Base-by-base conservation (phyloP, 306 rosid species). In the Vachellia pachyceras region DNA sequence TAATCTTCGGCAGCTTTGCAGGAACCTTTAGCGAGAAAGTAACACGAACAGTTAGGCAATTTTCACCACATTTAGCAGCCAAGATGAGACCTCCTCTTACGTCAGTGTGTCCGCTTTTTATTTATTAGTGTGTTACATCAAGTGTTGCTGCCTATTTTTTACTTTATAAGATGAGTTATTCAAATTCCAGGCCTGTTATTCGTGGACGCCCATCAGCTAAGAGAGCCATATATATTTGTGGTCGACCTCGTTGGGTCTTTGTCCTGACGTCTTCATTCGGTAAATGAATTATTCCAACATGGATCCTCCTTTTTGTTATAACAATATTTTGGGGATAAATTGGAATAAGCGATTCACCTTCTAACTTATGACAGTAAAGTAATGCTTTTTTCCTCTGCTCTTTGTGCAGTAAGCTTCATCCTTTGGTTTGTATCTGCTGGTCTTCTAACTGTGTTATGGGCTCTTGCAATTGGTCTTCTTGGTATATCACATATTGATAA, bases 51-150 rank as follows among this genome's bases (percentile, higher is more conserved):
- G 90, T 95, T 63, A 88, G 99, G 77, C 96, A 90, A 45, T 86
- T 96, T 87, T 96, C 99, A 78, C 98, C 98, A 4, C 99, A 92
- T 88, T 78, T 93, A 77, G 99, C 99, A 8, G 98, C 99, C 54
- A 96, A 96, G 86, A 93, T 96, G 98, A 88, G 99, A 85, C 99
- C 97, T 81, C 90, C 99, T 81, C 98, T 82, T 79, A 91, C 99
- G 99, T 95, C 88, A 83, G 99, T 67, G 45, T 87, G 77, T 61
- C 73, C 79, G 37, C 54, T 70, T 80, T 49, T 83, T 60, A 40
- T 39, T 42, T 69, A 45, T 82, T 47, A n/a, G n/a, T 61, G 45
- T 64, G 42, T 18, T 55, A 37, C 10, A 67, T 58, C 10, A 45
- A 70, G 41, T 55, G 15, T 72, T 75, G 66, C 71, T 80, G 71